Percentiles rank a stretch among this genome's conserved stretches.
Conservation (phyloP, 345 rosid genomes). For the Viola odorata region DNA sequence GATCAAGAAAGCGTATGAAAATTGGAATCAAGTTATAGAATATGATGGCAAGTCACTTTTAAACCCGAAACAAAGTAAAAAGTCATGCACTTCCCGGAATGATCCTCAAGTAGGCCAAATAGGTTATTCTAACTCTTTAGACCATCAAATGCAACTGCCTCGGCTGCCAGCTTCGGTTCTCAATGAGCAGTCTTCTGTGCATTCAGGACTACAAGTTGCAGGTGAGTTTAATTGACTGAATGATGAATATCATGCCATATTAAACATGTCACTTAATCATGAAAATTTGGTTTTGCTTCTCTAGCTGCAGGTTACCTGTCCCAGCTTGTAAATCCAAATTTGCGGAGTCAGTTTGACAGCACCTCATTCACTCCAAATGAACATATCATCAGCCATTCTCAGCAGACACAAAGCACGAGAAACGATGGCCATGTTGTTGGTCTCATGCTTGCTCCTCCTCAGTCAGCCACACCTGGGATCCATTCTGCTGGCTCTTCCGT, state of each 20-base stretch:
- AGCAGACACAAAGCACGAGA: constrained; percentile 42
- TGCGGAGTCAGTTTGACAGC: constrained; percentile 41
- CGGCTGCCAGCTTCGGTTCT: constrained; percentile 44
- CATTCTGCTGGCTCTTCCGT: constrained; percentile 37
- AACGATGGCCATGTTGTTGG: constrained; percentile 41
- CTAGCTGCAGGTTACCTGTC: constrained; percentile 45
- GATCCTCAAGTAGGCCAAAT: constrained; percentile 40
- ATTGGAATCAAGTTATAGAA: constrained; percentile 78
- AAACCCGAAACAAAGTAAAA: constrained; percentile 59
- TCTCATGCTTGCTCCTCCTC: constrained; percentile 76
- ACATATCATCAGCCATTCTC: constrained; percentile 40
- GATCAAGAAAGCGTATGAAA: constrained; percentile 94
- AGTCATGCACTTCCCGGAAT: constrained; percentile 38
- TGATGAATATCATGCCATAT: not conserved
- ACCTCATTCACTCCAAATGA: constrained; percentile 37
- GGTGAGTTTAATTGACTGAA: constrained; percentile 32
- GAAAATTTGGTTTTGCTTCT: constrained; percentile 5
- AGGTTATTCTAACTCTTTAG: constrained; percentile 43
- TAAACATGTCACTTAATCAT: no score
- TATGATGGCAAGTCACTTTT: constrained; percentile 85
- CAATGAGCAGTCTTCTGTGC: constrained; percentile 43
- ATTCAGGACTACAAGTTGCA: constrained; percentile 48
- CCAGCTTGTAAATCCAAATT: constrained; percentile 48
- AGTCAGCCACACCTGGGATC: constrained; percentile 45
- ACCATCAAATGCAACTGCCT: constrained; percentile 49